These are phyloP conservation scores for Auriscalpium orientale DNA, from an alignment of 768 basidiomycete species.

Conservation along the genomic window DNA sequence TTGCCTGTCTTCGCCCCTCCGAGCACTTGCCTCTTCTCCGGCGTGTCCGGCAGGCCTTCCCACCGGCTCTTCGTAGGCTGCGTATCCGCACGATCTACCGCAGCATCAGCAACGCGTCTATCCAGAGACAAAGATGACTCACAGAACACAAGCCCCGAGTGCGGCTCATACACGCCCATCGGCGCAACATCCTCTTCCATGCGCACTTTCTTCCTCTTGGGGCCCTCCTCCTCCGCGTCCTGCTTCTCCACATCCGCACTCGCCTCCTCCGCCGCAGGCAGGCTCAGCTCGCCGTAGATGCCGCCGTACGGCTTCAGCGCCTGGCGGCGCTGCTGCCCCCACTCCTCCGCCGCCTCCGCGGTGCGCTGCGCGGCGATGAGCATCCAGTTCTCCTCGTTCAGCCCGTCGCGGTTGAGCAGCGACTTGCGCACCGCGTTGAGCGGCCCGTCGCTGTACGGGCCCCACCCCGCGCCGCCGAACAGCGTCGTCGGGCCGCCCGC, in stretches of 20 bases:
- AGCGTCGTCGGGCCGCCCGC: constrained; percentile 90
- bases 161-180: constrained; percentile 76
- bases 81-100: constrained; percentile 63
- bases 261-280: constrained; percentile 21
- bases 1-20: constrained; percentile 73
- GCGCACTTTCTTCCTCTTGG: constrained; percentile 11
- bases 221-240: constrained; percentile 20
- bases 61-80: constrained; percentile 63
- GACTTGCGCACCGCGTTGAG: constrained; percentile 80
- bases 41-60: constrained; percentile 46
- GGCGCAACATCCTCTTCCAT: constrained; percentile 30
- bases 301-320: constrained; percentile 46
- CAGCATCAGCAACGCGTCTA: background rate
- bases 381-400: constrained; percentile 94
- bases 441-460: constrained; percentile 85
- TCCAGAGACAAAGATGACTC: constrained; percentile 22
- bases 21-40: constrained; percentile 38
- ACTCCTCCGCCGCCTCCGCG: constrained; percentile 55
- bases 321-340: constrained; percentile 50
- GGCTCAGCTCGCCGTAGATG: constrained; percentile 25
- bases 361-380: constrained; percentile 62
- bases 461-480: constrained; percentile 78
- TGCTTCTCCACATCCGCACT: constrained; percentile 17
- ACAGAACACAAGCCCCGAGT: constrained; percentile 72
- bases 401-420: constrained; percentile 67